Evolutionary conservation across 768 basidiomycete genomes (phyloP), one percentile per base, ranked within the genome.

Genomic region (Pleurotus tuber-regium): DNA sequence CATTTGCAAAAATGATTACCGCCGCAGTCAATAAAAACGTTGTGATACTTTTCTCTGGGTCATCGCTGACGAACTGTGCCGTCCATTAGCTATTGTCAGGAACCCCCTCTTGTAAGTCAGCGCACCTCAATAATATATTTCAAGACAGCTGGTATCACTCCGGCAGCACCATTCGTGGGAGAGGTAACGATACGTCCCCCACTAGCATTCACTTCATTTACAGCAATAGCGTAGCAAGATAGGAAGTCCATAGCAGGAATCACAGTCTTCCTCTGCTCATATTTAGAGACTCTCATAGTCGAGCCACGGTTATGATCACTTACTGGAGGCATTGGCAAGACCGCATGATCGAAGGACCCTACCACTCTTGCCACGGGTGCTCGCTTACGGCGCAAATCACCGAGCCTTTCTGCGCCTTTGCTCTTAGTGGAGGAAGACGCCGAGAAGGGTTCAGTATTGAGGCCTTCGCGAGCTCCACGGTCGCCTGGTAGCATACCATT

Each of bases 121-220:
- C 72, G 29, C 53, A 84, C 87, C 76, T 94, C 92, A 26, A 87
- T 66, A 43, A 94, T 84, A 60, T 94, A 94, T 66, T 97, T 98
- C 54, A 96, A 70, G 18, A 92, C 90, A 7, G 87, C 87, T 18
- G 95, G 96, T 47, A 98, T 96, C 38, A 98, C 89, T 5, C 95
- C 96, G 8, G 89, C 88, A 0, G 94, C 92, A 38, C 95, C 95
- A 62, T 94, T 94, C 4, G 94, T 95, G 2, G 91, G 95, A 4
- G 90, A 89, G 2, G 95, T 98, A 40, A 98, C 95, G 47, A 98
- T 96, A 26, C 95, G 78, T 0, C 95, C 95, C 0, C 95, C 94
- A 25, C 83, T 79, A 3, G 94, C 94, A 61, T 96, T 97, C 10
- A 96, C 93, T 65, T 97, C 95, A 61, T 96, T 96, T 10, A 94